Evolutionary conservation across 208 protist species (phyloP), one percentile per base, ranked within the genome.

Genomic region (Trypanosoma scelopori): DNA sequence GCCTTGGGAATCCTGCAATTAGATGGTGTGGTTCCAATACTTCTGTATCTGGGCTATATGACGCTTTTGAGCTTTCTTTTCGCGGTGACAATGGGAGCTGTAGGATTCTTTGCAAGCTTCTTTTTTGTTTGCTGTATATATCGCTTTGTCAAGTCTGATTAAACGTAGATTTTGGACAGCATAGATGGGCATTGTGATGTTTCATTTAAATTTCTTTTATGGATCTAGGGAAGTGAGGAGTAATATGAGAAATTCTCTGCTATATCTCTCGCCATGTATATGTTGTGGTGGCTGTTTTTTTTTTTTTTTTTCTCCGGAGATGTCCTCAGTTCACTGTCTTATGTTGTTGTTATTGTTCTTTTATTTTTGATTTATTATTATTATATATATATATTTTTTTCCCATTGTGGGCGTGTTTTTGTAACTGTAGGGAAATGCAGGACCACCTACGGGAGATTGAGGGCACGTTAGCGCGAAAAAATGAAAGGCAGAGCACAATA

Each of bases 31-130:
- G 56, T 61, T 23, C 84, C 85, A 0, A 66, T 86, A 0, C 53
- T 95, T 23, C 69, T 94, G 16, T 96, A 88, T 56, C 47, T 93
- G 43, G 87, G 83, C 27, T 97, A 96, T 81, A 91, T 92, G 87
- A 9, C 62, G 0, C 76, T 85, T 12, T 46, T 91, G 18, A 77
- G 65, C 47, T 76, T 69, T 63, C 55, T 84, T 11, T 79, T 87
- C 65, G 51, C 68, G 0, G 63, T 87, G 32, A 20, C 78, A 51
- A 74, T 74, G 41, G 78, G 81, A 15, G 48, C 23, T 84, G 74
- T 48, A 50, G 70, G 42, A 63, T 95, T 70, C 85, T 82, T 65
- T 76, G 63, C 30, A 47, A 95, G 42, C 69, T 90, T 84, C 39
- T 67, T 13, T 15, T 87, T 84, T 71, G 65, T 84, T 23, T 65